A percentile compares a stretch with the other conserved stretches of the same genome.
These are phyloP conservation scores for Datura wrightii DNA, from an alignment of 257 asterid genomes.

Conservation along the genomic window DNA sequence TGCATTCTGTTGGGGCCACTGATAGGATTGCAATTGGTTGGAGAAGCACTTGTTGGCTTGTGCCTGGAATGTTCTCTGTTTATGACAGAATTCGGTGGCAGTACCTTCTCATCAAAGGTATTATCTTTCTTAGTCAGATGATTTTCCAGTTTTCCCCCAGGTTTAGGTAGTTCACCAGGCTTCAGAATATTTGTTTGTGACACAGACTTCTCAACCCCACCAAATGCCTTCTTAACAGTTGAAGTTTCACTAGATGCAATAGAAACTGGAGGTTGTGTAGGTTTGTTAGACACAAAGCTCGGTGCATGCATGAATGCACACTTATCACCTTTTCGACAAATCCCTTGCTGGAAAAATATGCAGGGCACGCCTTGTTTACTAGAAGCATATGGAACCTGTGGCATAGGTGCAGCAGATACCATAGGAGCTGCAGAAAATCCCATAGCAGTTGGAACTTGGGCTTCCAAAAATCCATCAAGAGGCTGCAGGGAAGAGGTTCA, in stretches of 20 bases:
- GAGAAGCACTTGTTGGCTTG: conserved; percentile 31
- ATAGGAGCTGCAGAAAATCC: conserved; percentile 50
- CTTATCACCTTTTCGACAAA: conserved; percentile 83
- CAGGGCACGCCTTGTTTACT: conserved; percentile 72
- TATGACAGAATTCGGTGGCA: conserved; percentile 28
- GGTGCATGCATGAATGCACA: conserved; percentile 79
- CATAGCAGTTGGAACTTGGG: conserved; percentile 56
- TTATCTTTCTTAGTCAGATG: conserved; percentile 47
- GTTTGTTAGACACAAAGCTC: conserved; percentile 54
- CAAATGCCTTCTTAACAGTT: conserved; percentile 37
- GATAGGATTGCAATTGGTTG: conserved; percentile 31
- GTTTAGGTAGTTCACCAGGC: conserved; percentile 44
- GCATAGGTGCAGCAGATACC: conserved; percentile 41
- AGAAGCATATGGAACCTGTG: conserved; percentile 52
- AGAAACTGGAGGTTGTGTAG: conserved; percentile 39
- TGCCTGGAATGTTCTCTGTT: conserved; percentile 33
- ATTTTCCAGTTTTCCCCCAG: conserved; percentile 41
- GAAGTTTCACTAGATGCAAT: conserved; percentile 33
- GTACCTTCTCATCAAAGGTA: conserved; percentile 32
- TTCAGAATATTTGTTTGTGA: conserved; percentile 44
- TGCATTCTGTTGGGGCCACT: conserved; percentile 35
- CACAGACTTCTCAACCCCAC: conserved; percentile 35
- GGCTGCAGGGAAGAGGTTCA: conserved; percentile 56
- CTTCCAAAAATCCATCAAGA: conserved; percentile 74
- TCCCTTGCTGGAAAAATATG: conserved; percentile 77